Conservation (phyloP, 139 green algal genomes). For the Zygnema circumcarinatum region DNA sequence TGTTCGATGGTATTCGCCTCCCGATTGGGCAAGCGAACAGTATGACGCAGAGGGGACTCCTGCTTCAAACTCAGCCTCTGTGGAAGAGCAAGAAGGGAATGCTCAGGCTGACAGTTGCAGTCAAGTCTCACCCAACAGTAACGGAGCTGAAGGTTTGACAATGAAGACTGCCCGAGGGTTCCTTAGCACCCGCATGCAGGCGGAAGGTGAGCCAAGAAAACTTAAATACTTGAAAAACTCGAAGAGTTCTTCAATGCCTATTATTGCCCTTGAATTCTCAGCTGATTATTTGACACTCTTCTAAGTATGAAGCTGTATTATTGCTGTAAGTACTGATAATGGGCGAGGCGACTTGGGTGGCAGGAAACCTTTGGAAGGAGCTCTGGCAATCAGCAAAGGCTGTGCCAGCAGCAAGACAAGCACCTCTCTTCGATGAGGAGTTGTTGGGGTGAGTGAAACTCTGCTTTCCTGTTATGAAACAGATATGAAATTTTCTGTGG, state of each 20-base stretch:
- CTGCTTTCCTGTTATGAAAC: constrained; percentile 32
- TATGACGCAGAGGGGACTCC: not conserved
- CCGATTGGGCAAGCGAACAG: constrained; percentile 64
- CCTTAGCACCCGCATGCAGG: constrained; percentile 43
- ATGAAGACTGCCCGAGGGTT: constrained; percentile 23
- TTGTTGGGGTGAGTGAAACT: constrained; percentile 41
- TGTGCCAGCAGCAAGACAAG: constrained; percentile 43
- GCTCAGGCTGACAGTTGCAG: not conserved
- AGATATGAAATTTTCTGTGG: not conserved
- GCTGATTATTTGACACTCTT: not conserved
- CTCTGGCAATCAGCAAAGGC: constrained; percentile 70
- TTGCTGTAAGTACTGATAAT: not conserved
- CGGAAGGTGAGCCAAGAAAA: constrained; percentile 30
- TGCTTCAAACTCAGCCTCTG: not conserved
- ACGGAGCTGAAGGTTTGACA: not conserved
- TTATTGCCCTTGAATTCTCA: not conserved
- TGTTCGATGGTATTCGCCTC: constrained; percentile 81
- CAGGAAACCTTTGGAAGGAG: constrained; percentile 69
- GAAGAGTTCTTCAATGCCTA: not conserved
- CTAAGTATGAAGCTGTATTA: not conserved
- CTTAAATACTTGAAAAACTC: not conserved
- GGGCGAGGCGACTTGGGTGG: too few relatives aligned
- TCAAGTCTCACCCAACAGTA: not conserved
- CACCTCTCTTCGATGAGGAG: constrained; percentile 60
- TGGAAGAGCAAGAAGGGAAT: too few relatives aligned